Evolutionary conservation across 345 rosid species (phyloP), one percentile per base, ranked within the genome.

Genomic region (Camelina neglecta): DNA sequence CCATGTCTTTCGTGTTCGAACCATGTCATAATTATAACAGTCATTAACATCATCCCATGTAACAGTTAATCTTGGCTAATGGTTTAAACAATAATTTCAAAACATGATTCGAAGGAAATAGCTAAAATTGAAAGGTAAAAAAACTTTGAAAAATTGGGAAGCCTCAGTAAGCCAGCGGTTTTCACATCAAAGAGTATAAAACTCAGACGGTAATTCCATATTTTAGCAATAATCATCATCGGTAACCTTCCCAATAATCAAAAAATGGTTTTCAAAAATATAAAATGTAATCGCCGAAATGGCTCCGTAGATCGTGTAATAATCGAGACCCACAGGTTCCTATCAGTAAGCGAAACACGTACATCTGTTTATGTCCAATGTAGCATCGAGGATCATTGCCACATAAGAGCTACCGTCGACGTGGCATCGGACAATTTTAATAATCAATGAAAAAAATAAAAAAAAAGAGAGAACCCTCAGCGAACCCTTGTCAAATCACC

Each of bases 171-270:
- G 66, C 53, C 79, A 76, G 80, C 80, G 75, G 63, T 56, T 15
- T 70, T 76, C 26, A 8, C 80, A 38, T 76, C 80, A 76, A 69
- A 2, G 75, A 51, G 31, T 39, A 64, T 0, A 29, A 29, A 61
- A 75, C 76, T 90, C 92, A 92, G 96, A 39, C 92, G 96, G 96
- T 92, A 92, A 92, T 92, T 88, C 93, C 93, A 90, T 85, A 82
- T 49, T 69, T 85, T 60, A 47, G 59, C 70, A 77, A 64, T 49
- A 66, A 60, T 35, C 69, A 39, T 67, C 73, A 41, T 41, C 12
- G 60, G 71, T 12, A 45, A 38, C 12, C 7, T 11, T 33, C 69
- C 70, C 59, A 44, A 4, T 21, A 35, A 31, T 6, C 6, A 2
- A 20, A 21, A 4, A 9, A 2, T 3, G 10, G 1, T 9, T 0